These are phyloP conservation scores for Phytopythium chamaehyphon DNA, from an alignment of 352 stramenopile genomes.

Conservation along the genomic window DNA sequence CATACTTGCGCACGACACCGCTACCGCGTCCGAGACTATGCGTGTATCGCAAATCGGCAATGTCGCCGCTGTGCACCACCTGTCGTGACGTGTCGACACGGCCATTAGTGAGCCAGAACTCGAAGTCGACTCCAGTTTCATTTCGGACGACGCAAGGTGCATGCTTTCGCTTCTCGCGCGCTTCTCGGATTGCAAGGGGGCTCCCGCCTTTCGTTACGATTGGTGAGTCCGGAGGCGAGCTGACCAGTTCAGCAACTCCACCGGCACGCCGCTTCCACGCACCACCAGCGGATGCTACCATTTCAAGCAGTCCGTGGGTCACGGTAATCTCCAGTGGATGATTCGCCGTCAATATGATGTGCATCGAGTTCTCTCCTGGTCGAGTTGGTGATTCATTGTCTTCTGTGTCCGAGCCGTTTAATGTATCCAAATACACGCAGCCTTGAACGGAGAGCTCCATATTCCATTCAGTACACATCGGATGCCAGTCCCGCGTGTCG, in stretches of 20 bases:
- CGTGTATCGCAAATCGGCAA: conserved; percentile 64
- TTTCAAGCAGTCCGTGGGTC: conserved; percentile 74
- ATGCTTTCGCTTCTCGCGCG: conserved; percentile 32
- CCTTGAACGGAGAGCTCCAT: conserved; percentile 68
- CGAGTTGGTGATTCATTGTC: conserved; percentile 12
- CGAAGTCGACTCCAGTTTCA: conserved; percentile 62
- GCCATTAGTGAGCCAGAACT: conserved; percentile 66
- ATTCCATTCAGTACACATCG: conserved; percentile 75
- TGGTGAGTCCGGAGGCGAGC: conserved; percentile 14
- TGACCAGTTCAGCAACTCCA: conserved; percentile 1
- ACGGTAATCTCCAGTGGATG: conserved; percentile 71
- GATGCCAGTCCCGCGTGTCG: conserved; percentile 76
- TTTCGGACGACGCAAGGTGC: conserved; percentile 78
- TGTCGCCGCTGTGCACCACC: conserved; percentile 33
- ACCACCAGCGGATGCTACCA: conserved; percentile 68
- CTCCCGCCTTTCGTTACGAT: not conserved
- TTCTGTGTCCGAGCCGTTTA: not conserved
- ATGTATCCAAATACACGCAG: not conserved
- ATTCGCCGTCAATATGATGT: conserved; percentile 68
- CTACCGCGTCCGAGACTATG: conserved; percentile 52
- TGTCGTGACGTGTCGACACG: conserved; percentile 28
- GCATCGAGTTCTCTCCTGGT: conserved; percentile 47
- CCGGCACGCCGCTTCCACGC: conserved; percentile 51
- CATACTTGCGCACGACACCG: conserved; percentile 70
- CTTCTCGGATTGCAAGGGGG: conserved; percentile 12